Evolutionary conservation across 768 basidiomycete genomes (phyloP), one percentile per base, ranked within the genome.

Genomic region (Hypholoma sublateritium): DNA sequence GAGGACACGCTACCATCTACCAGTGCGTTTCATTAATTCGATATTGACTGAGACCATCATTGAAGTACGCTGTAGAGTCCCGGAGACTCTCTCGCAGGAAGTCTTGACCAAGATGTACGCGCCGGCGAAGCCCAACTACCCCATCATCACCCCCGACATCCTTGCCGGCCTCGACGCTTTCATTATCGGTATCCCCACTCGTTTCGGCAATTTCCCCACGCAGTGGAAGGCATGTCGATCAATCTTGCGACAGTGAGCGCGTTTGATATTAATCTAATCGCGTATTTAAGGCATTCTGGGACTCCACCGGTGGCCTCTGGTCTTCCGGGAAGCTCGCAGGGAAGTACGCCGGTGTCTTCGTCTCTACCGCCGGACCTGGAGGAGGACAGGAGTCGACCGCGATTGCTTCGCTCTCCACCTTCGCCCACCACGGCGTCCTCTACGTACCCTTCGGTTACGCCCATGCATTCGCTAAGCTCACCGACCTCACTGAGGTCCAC

Each of bases 201-300:
- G 93, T 66, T 95, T 83, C 72, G 93, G 93, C 45, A 86, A 83
- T 65, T 85, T 91, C 70, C 83, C 92, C 35, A 88, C 77, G 1
- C 93, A 95, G 65, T 90, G 85, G 86, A 89, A 88, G 83, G 87
- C 83, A 50, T 25, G 46, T 19, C 16, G 6, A 14, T 45, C 37
- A 32, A 41, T 19, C 22, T 5, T 32, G 2, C 5, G 12, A 13
- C 32, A 5, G 14, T 5, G 36, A 6, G 14, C 12, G n/a, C 22
- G 35, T 3, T 22, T 21, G 37, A 37, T 24, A 19, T 13, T 13
- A 14, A 16, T 16, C 25, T 47, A 47, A 25, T 47, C 7, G 46
- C 14, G 8, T 42, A 47, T 50, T 49, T n/a, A 51, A 89, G 87
- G 67, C 81, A 0, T 90, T 96, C 74, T 94, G 90, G 85, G 93